These are phyloP conservation scores for Guyanaporus albipodus DNA, from an alignment of 768 basidiomycete genomes.

Conservation along the genomic window DNA sequence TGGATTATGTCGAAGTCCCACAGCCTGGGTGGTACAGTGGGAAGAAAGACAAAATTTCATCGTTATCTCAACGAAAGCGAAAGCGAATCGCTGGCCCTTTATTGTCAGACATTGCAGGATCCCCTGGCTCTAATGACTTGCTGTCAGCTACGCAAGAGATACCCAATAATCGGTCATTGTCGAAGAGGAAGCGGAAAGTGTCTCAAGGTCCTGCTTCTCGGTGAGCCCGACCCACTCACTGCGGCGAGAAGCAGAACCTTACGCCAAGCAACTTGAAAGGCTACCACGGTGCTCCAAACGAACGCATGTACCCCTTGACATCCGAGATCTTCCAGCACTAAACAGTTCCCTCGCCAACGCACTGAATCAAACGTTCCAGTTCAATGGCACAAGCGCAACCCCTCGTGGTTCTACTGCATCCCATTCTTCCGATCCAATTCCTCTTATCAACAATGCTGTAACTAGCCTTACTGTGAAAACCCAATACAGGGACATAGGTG, in stretches of 20 bases:
- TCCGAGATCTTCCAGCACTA: background rate
- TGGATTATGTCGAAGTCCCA: constrained; percentile 23
- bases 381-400: constrained; percentile 17
- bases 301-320: background rate
- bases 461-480: background rate
- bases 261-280: constrained; percentile 25
- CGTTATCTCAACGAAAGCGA: constrained; percentile 11
- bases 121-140: background rate
- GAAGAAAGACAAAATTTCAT: background rate
- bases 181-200: constrained; percentile 19
- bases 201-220: constrained; percentile 27
- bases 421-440: background rate
- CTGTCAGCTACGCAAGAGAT: background rate
- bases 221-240: constrained; percentile 30
- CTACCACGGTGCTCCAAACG: constrained; percentile 4
- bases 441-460: constrained; percentile 3
- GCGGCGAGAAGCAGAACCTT: constrained; percentile 27
- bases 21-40: constrained; percentile 10
- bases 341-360: constrained; percentile 20
- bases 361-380: constrained; percentile 27
- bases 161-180: background rate
- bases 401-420: constrained; percentile 6
- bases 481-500: constrained; percentile 19
- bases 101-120: background rate
- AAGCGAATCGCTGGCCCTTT: constrained; percentile 6